Evolutionary conservation across 768 basidiomycete genomes (phyloP), one percentile per base, ranked within the genome.

Genomic region (Pleurotus sapidus): DNA sequence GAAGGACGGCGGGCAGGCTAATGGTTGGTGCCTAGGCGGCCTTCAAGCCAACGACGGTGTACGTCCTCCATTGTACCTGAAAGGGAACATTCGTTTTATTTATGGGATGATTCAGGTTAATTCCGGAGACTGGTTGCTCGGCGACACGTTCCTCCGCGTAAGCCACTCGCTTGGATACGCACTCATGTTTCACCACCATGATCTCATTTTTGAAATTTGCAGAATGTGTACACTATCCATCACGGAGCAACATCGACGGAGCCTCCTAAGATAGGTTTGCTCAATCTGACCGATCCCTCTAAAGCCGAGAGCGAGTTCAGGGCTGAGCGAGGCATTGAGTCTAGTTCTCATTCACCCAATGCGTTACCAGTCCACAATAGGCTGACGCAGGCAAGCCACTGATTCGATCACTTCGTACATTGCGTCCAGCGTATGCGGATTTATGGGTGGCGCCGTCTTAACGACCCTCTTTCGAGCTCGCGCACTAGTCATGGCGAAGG

Each of bases 111-210:
- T 46, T 24, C 43, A 67, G 63, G 66, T 70, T 40, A 65, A 75
- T 60, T 79, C 81, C 11, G 82, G 78, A 4, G 84, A 86, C 67
- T 87, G 83, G 83, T 70, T 87, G 4, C 72, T 84, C 17, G 84
- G 83, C n/a, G 83, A 83, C 54, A 72, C 76, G 15, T 84, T 84
- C 57, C 72, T 86, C 56, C 73, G 84, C 61, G 83, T 80, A 57
- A 56, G 75, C 70, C 24, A 20, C 51, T 24, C 18, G 40, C 40
- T 40, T 40, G 30, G 30, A 30, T 57, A 30, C 37, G 54, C 38
- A 49, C 27, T 46, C 23, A 25, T 57, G 51, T 50, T 49, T 46
- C 18, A 54, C 46, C n/a, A 56, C 53, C 7, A 38, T 55, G 17
- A 40, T 43, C 59, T 60, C 60, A 67, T 42, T 12, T 25, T 3